Evolutionary conservation across 176 grass and related monocot genomes (phyloP), one percentile per base, ranked within the genome.

Genomic region (Rhipidocladum racemiflorum): DNA sequence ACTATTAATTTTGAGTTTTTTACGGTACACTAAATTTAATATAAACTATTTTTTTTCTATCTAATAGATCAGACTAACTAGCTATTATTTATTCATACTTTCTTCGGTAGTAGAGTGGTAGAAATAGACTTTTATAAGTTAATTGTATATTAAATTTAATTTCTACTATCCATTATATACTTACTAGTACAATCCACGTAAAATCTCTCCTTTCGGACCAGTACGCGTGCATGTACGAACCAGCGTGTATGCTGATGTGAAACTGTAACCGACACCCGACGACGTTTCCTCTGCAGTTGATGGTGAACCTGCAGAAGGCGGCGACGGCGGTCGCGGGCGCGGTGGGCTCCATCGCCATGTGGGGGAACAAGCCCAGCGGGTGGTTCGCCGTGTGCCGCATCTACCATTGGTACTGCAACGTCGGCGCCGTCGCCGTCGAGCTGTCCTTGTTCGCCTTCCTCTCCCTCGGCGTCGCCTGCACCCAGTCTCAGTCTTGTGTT

Each of bases 361-460:
- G 75, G 54, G 89, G 92, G 10, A 87, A 94, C 84, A 12, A 85
- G 54, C 9, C 81, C 5, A 85, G 69, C 74, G 87, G 89, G 24
- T 91, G 89, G 92, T 78, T 16, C 71, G 60, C 90, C 45, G 84
- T 89, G 60, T 94, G 92, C 68, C 72, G 72, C 10, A 61, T 79
- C 67, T 89, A 87, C 78, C 28, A 54, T 6, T 30, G 39, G 39
- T 94, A 89, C 65, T 89, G 84, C 81, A 4, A 69, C 60, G 73
- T 13, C 61, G 71, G 72, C 7, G 72, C 20, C 29, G 65, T 79
- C 53, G 45, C 89, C 4, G 65, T 94, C 6, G 80, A 10, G 0
- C 69, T 70, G 18, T 74, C 89, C 17, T 80, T 76, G 9, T n/a
- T 72, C 20, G 84, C 83, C 16, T 43, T 94, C 55, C 38, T 75